Conservation (phyloP, 305 asterid species). For the Fraxinus platypoda region DNA sequence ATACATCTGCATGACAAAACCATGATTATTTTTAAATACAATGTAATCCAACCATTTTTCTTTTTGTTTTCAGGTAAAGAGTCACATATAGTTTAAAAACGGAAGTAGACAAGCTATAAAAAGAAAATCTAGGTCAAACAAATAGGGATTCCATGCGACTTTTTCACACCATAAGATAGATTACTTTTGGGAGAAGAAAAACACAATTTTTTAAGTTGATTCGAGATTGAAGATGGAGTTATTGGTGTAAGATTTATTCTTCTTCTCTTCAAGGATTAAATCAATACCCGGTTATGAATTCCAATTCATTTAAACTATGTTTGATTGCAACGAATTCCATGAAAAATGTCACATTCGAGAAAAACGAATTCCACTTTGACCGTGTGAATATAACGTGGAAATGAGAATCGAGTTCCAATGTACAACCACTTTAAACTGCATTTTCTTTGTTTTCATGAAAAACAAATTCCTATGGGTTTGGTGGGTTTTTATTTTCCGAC, state of each 20-base stretch:
- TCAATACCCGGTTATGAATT: neutral
- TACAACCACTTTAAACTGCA: no score
- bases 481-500: no score
- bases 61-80: neutral
- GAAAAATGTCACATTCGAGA: no score
- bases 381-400: no score
- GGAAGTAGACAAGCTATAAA: neutral
- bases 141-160: neutral
- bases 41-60: neutral
- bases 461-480: no score
- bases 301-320: no score
- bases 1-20: constrained; percentile 56
- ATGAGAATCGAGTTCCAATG: no score
- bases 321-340: no score
- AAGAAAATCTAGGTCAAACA: neutral
- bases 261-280: no score
- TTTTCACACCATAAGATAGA: neutral
- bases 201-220: neutral
- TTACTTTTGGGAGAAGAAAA: neutral
- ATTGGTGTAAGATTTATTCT: neutral
- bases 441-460: no score
- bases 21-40: neutral
- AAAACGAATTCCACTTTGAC: no score
- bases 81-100: neutral
- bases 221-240: neutral